Evolutionary conservation across 805 yeast genomes (phyloP), one percentile per base, ranked within the genome.

Genomic region (Wickerhamiella azyma): DNA sequence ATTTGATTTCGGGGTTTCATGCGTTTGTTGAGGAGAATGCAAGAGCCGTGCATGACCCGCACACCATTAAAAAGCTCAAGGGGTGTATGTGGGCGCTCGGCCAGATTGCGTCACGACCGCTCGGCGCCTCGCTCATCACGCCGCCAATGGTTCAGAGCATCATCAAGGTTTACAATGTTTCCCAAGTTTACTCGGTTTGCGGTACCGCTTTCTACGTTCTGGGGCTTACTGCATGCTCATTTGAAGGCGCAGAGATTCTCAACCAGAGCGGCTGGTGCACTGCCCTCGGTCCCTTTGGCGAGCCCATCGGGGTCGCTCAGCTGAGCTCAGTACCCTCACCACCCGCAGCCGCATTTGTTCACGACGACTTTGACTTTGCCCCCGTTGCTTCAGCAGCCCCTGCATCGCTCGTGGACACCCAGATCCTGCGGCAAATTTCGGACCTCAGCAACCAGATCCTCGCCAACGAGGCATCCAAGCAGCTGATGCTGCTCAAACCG

Each of bases 21-120:
- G 50, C 51, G 24, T 61, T 53, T 44, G 52, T 65, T 39, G 46
- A 52, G 39, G 43, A 52, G 21, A 54, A 51, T 7, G 47, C 44
- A 3, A n/a, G n/a, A n/a, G 54, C 51, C 13, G 38, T 44, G 9
- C 33, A 58, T 6, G 69, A 64, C 17, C 65, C 64, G 5, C 67
- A 68, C 6, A 62, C 63, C 16, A 49, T 67, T 16, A 29, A 66
- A 8, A 71, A 70, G 50, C 60, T 89, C 21, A 85, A 84, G 57
- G 83, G 88, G 9, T 75, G 81, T 29, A 55, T 89, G 30, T 89
- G 96, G 96, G 79, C 94, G 1, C 68, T 85, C 29, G 96, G 96
- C 0, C 78, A 79, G 55, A 76, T 88, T 26, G 88, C 88, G 1
- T 74, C 86, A 0, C 74, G 85, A 1, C 72, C 72, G 9, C 64